These are phyloP conservation scores for Paxillus involutus DNA, from an alignment of 768 basidiomycete genomes.

Conservation along the genomic window DNA sequence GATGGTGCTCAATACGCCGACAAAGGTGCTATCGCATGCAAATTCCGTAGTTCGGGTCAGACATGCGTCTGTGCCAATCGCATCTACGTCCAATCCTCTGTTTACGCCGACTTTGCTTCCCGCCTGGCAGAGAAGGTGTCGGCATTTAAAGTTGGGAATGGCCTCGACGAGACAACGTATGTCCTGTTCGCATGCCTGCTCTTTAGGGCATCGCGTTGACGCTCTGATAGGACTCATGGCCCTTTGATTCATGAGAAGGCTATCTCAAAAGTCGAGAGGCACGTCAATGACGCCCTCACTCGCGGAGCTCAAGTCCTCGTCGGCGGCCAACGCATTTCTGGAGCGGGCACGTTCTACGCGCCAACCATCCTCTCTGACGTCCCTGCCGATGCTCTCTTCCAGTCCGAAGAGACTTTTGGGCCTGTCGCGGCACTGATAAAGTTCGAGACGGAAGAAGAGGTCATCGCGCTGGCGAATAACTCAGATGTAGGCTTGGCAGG, in stretches of 20 bases:
- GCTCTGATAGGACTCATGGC: slow-evolving; percentile 74
- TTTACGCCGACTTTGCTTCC: slow-evolving; percentile 92
- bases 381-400: slow-evolving; percentile 59
- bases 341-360: slow-evolving; percentile 67
- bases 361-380: slow-evolving; percentile 93
- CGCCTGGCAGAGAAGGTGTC: slow-evolving; percentile 82
- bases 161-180: slow-evolving; percentile 75
- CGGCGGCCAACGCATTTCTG: slow-evolving; percentile 74
- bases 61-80: slow-evolving; percentile 89
- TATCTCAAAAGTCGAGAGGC: slow-evolving; percentile 78
- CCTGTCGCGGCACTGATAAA: slow-evolving; percentile 84
- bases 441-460: slow-evolving; percentile 95
- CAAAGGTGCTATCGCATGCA: slow-evolving; percentile 68
- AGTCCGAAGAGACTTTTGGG: slow-evolving; percentile 92
- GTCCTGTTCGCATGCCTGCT: slow-evolving; percentile 21
- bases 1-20: slow-evolving; percentile 8
- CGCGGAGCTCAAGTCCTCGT: slow-evolving; percentile 87
- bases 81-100: slow-evolving; percentile 87
- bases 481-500: slow-evolving; percentile 87
- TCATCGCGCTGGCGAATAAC: slow-evolving; percentile 80
- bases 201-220: background rate
- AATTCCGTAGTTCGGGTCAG: slow-evolving; percentile 81
- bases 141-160: slow-evolving; percentile 85
- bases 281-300: slow-evolving; percentile 84
- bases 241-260: slow-evolving; percentile 90